These are phyloP conservation scores for Simmondsia chinensis DNA, from an alignment of 148 eudicot genomes.

Conservation along the genomic window DNA sequence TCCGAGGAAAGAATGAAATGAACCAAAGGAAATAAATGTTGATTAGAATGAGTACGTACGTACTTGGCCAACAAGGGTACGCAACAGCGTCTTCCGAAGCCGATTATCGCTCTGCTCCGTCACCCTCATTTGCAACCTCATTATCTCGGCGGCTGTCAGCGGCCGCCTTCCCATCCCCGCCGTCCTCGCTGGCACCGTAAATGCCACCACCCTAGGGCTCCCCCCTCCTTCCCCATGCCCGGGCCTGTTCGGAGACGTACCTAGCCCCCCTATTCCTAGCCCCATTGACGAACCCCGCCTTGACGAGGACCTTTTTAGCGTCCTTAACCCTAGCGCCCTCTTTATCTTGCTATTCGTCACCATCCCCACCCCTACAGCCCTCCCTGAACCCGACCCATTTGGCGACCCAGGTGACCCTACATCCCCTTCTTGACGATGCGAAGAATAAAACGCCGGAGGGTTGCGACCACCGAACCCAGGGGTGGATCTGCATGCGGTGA, in stretches of 20 bases:
- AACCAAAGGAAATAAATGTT: not conserved
- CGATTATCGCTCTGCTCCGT: slow-evolving; percentile 79
- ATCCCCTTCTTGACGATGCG: slow-evolving; percentile 14
- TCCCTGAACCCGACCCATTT: slow-evolving; percentile 23
- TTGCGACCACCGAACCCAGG: slow-evolving; percentile 84
- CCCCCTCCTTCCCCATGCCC: slow-evolving; percentile 18
- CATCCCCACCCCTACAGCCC: slow-evolving; percentile 54
- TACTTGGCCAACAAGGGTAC: slow-evolving; percentile 98
- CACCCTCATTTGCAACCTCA: slow-evolving; percentile 95
- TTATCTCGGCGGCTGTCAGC: slow-evolving; percentile 87
- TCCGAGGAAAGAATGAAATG: not conserved
- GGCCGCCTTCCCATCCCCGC: slow-evolving; percentile 39
- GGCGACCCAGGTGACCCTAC: slow-evolving; percentile 29
- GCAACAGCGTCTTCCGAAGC: slow-evolving; percentile 88
- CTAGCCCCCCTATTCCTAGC: slow-evolving; percentile 26
- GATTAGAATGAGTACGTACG: slow-evolving; percentile 3
- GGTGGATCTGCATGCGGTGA: slow-evolving; percentile 81
- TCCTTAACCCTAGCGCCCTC: slow-evolving; percentile 62
- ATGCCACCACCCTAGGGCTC: slow-evolving; percentile 27
- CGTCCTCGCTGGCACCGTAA: slow-evolving; percentile 25
- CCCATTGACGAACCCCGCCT: slow-evolving; percentile 21
- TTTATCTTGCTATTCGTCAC: slow-evolving; percentile 73
- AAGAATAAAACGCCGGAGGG: slow-evolving; percentile 27
- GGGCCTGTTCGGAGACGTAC: slow-evolving; percentile 26
- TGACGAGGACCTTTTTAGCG: slow-evolving; percentile 36